These are phyloP conservation scores for Knoxdaviesia capensis DNA, from an alignment of 2,329 filamentous ascomycete species.

Conservation along the genomic window DNA sequence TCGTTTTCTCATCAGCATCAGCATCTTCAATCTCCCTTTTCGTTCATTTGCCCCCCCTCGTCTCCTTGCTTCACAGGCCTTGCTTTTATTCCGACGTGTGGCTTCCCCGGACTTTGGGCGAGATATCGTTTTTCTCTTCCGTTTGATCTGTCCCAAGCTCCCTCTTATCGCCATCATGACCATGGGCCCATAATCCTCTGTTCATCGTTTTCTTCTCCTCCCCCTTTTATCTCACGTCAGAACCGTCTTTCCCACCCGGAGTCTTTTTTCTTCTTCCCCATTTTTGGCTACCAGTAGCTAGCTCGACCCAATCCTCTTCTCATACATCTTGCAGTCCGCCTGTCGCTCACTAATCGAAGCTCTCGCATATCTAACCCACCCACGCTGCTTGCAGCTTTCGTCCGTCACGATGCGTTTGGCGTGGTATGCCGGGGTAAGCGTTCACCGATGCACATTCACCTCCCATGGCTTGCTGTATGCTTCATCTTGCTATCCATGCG, in stretches of 20 bases:
- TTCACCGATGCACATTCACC: background rate
- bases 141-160: no score
- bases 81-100: no score
- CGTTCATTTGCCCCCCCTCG: background rate
- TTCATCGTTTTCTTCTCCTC: background rate
- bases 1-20: background rate
- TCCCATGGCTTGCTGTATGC: background rate
- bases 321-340: background rate
- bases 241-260: background rate
- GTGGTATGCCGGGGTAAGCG: slow-evolving; percentile 40
- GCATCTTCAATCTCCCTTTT: background rate
- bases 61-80: background rate
- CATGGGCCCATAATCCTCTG: background rate
- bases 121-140: no score
- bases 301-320: background rate
- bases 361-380: background rate
- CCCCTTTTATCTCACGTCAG: background rate
- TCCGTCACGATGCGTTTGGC: slow-evolving; percentile 33
- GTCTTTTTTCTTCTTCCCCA: background rate
- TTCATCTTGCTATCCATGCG: no score
- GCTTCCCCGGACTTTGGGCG: no score
- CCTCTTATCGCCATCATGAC: background rate
- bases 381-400: slow-evolving; percentile 1
- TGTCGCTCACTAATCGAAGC: background rate
- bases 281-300: background rate